Conservation (phyloP, 73 alveolate species). For the Paramecium caudatum region DNA sequence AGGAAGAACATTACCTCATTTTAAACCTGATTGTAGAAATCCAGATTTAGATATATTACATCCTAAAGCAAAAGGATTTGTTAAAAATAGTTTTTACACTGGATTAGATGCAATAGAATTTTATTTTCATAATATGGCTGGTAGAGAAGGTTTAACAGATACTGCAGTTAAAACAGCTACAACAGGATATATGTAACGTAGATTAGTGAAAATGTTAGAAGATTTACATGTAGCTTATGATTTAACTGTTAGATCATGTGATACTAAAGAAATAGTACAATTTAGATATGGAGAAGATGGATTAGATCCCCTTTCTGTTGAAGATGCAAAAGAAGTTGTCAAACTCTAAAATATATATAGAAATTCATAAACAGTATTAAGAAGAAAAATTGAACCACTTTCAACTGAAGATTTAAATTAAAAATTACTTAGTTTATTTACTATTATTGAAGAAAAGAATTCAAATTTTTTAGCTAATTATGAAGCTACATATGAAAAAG, state of each 20-base stretch:
- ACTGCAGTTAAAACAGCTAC: slow-evolving; percentile 99
- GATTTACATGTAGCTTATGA: slow-evolving; percentile 99
- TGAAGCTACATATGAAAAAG: slow-evolving; percentile 13
- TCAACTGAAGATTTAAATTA: not conserved
- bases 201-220: slow-evolving; percentile 99
- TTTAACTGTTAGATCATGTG: slow-evolving; percentile 99
- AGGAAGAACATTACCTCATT: slow-evolving; percentile 99
- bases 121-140: slow-evolving; percentile 99
- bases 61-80: slow-evolving; percentile 98
- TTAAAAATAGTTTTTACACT: slow-evolving; percentile 94
- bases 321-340: slow-evolving; percentile 95
- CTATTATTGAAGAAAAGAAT: slow-evolving; percentile 15
- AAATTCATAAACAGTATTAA: slow-evolving; percentile 11
- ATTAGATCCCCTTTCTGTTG: slow-evolving; percentile 87
- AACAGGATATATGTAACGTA: slow-evolving; percentile 99
- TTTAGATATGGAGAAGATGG: slow-evolving; percentile 99
- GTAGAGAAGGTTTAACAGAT: slow-evolving; percentile 99
- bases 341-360: slow-evolving; percentile 81
- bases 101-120: slow-evolving; percentile 94
- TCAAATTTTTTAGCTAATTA: not conserved
- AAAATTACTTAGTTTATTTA: not conserved
- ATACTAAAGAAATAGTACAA: slow-evolving; percentile 93
- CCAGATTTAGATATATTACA: slow-evolving; percentile 87
- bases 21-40: slow-evolving; percentile 69
- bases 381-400: not conserved